phyloP scores from a whole-genome alignment of 2,329 filamentous ascomycete genomes.

The Curvularia eragrostidis region DNA sequence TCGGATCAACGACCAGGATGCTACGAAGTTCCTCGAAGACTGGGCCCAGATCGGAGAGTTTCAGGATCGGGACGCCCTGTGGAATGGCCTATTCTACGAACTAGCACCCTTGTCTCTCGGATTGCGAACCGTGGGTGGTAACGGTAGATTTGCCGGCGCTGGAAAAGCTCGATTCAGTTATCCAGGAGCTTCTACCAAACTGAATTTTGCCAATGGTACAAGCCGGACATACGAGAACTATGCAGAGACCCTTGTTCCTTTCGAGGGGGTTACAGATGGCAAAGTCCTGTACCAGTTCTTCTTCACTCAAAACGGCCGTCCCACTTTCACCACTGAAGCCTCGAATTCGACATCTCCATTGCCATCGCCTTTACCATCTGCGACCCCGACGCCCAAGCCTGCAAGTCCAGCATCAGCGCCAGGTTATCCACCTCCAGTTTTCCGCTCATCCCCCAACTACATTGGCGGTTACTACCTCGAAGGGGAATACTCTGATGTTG shows the following conservation, averaged over 20 bases:
- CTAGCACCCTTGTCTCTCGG: constrained; percentile 44
- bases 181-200: too few species aligned
- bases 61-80: constrained; percentile 66
- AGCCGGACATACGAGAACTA: background rate
- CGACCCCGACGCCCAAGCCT: background rate
- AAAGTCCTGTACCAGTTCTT: background rate
- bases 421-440: background rate
- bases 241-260: background rate
- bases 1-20: background rate
- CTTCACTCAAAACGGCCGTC: background rate
- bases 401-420: background rate
- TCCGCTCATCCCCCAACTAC: background rate
- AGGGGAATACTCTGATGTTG: background rate
- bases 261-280: background rate
- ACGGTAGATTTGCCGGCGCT: background rate
- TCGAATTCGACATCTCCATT: background rate
- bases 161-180: background rate
- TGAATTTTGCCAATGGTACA: background rate
- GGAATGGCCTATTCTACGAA: constrained; percentile 58
- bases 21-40: constrained; percentile 54
- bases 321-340: too few species aligned
- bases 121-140: background rate
- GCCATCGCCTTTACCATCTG: background rate
- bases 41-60: constrained; percentile 56
- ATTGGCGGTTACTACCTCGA: background rate